These are phyloP conservation scores for Plasmodium inui DNA, from an alignment of 169 alveolate species.

Conservation along the genomic window DNA sequence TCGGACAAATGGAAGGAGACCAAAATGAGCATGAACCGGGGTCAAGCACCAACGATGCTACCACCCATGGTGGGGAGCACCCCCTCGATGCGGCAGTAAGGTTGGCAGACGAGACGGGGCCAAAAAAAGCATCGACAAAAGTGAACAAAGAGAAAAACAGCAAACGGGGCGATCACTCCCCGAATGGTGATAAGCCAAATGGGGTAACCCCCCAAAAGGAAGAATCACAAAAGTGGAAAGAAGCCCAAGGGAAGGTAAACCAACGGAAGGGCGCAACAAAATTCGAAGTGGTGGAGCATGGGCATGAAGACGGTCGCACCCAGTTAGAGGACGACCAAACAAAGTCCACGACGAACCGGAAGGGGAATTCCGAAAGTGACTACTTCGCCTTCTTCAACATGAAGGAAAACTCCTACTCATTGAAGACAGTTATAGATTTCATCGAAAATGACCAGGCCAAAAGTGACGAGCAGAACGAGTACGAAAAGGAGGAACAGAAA, in stretches of 20 bases:
- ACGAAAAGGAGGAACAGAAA: not conserved
- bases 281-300: not conserved
- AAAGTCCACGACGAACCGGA: not conserved
- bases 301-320: not conserved
- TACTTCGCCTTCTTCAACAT: slow-evolving; percentile 38
- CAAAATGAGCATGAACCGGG: not conserved
- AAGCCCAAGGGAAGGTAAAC: not conserved
- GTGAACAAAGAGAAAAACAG: not conserved
- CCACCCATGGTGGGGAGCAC: not conserved
- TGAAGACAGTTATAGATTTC: slow-evolving; percentile 25
- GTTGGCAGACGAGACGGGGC: not conserved
- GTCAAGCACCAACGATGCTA: not conserved
- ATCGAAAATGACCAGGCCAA: slow-evolving; percentile 14
- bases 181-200: not conserved
- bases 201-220: not conserved
- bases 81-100: not conserved
- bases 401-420: slow-evolving; percentile 38
- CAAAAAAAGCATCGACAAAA: not conserved
- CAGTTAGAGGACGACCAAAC: not conserved
- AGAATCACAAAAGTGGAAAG: not conserved
- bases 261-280: not conserved
- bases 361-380: not conserved
- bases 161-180: not conserved
- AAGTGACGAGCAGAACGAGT: not conserved
- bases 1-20: not conserved